Percentiles rank a stretch among this genome's conserved stretches.
These are phyloP conservation scores for Adansonia digitata DNA, from an alignment of 345 rosid genomes.

Conservation along the genomic window DNA sequence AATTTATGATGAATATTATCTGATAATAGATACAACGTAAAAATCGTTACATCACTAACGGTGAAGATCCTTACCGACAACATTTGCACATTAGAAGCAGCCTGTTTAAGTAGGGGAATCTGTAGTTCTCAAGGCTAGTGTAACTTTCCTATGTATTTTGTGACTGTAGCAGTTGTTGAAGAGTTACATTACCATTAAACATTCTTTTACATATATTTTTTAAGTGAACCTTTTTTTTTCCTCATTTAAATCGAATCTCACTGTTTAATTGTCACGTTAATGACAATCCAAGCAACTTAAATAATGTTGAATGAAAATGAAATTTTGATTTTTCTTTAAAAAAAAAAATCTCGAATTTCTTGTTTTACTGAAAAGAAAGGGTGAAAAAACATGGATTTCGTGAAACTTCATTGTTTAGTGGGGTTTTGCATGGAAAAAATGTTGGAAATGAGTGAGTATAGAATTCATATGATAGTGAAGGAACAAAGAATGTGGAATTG, in stretches of 20 bases:
- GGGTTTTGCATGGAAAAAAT: neutral
- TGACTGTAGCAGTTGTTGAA: neutral
- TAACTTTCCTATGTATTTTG: neutral
- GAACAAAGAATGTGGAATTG: neutral
- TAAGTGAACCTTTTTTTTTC: neutral
- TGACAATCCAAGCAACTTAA: neutral
- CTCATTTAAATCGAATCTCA: neutral
- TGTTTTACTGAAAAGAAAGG: neutral
- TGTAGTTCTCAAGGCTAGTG: neutral
- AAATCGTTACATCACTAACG: too few relatives aligned
- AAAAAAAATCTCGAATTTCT: too few relatives aligned
- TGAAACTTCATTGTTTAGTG: constrained; percentile 7
- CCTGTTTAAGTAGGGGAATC: too few relatives aligned
- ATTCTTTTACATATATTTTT: neutral
- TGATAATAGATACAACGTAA: too few relatives aligned
- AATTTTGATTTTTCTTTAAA: neutral
- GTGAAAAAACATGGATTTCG: neutral
- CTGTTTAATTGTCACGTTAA: neutral
- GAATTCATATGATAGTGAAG: neutral
- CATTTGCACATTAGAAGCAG: neutral
- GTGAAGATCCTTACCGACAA: too few relatives aligned
- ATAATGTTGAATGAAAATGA: neutral
- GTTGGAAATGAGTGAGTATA: neutral
- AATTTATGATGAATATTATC: too few relatives aligned
- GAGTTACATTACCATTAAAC: neutral